Percentiles rank a stretch among this genome's conserved stretches.
phyloP scores from a whole-genome alignment of 106 monocot species.

The Vanilla planifolia region DNA sequence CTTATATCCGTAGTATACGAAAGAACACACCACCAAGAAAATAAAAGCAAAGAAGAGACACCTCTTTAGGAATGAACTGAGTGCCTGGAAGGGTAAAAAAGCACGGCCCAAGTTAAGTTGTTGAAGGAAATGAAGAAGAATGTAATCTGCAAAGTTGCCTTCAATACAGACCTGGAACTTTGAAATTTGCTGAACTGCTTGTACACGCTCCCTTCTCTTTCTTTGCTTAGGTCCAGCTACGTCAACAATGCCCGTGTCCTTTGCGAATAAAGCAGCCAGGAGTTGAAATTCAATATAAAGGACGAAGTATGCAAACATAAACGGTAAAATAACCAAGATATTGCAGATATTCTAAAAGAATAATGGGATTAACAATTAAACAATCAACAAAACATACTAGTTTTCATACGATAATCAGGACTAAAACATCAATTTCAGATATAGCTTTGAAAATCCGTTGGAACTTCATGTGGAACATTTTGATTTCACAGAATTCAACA shows the following conservation, averaged over 20 bases:
- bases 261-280: neutral
- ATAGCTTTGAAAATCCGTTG: too few relatives aligned
- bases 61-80: constrained; percentile 28
- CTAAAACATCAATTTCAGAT: too few relatives aligned
- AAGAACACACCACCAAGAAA: constrained; percentile 10
- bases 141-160: neutral
- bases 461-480: too few relatives aligned
- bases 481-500: too few relatives aligned
- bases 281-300: neutral
- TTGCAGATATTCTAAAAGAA: too few relatives aligned
- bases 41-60: constrained; percentile 26
- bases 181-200: constrained; percentile 30
- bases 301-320: neutral
- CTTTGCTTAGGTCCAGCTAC: constrained; percentile 46
- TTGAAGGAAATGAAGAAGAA: neutral
- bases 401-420: too few relatives aligned
- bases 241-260: constrained; percentile 18
- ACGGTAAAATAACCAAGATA: too few relatives aligned
- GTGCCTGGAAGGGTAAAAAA: constrained; percentile 33
- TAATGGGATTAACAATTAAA: too few relatives aligned
- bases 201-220: constrained; percentile 49
- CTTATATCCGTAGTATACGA: constrained; percentile 47
- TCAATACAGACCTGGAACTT: constrained; percentile 50
- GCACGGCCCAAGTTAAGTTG: neutral
- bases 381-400: too few relatives aligned